These are phyloP conservation scores for Phytophthora sp. DNA, from an alignment of 352 stramenopile genomes.

Conservation along the genomic window DNA sequence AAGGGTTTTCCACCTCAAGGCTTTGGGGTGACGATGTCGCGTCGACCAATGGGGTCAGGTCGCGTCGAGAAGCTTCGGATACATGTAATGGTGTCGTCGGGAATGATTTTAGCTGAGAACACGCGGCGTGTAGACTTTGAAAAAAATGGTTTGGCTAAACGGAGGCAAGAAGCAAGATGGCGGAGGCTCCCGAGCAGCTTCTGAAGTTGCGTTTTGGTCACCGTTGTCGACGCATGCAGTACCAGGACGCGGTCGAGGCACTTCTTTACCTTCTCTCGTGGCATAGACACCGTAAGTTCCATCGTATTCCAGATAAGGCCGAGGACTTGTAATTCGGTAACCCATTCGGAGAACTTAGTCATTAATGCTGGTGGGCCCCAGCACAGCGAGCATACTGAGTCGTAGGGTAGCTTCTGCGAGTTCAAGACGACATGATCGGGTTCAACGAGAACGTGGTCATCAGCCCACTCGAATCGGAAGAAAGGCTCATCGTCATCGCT, in stretches of 20 bases:
- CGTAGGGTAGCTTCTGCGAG: constrained; percentile 8
- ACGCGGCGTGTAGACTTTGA: constrained; percentile 4
- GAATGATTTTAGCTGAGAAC: too few relatives aligned
- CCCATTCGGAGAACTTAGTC: constrained; percentile 36
- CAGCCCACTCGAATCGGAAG: constrained; percentile 37
- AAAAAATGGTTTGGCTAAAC: constrained; percentile 11
- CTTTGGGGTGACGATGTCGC: too few relatives aligned
- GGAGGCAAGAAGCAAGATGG: constrained; percentile 25
- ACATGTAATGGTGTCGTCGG: too few relatives aligned
- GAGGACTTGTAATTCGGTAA: constrained; percentile 6
- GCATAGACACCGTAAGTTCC: constrained; percentile 9
- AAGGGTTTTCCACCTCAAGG: too few relatives aligned
- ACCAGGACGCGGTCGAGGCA: neutral
- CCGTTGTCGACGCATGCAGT: neutral
- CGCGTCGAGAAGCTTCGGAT: too few relatives aligned
- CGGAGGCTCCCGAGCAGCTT: constrained; percentile 27
- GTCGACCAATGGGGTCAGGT: too few relatives aligned
- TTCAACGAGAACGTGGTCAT: constrained; percentile 38
- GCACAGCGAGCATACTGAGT: constrained; percentile 19
- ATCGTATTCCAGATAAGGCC: constrained; percentile 15
- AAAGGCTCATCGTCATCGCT: constrained; percentile 10
- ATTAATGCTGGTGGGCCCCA: constrained; percentile 28
- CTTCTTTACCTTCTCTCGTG: constrained; percentile 21
- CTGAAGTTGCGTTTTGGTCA: neutral
- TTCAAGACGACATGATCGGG: neutral